Percentiles rank a stretch among this genome's conserved stretches.
These are phyloP conservation scores for Vickermania spadyakhi DNA, from an alignment of 208 protist genomes.

Conservation along the genomic window DNA sequence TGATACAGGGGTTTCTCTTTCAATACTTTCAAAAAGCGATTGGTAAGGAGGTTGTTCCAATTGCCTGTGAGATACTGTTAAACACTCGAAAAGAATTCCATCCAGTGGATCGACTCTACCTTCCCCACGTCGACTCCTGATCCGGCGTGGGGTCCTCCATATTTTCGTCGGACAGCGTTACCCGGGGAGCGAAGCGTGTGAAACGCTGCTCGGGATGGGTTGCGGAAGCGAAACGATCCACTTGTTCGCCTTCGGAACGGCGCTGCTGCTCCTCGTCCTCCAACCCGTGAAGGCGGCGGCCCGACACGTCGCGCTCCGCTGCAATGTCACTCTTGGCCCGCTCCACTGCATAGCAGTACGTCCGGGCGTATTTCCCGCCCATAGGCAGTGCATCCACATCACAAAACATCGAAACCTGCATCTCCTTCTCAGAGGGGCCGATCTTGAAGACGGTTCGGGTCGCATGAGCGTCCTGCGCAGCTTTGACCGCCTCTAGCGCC, in stretches of 20 bases:
- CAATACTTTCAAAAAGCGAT: no score
- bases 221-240: conserved; percentile 76
- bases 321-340: conserved; percentile 65
- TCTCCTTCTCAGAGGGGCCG: conserved; percentile 46
- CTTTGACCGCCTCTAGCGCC: conserved; percentile 37
- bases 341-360: conserved; percentile 68
- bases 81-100: no score
- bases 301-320: conserved; percentile 24
- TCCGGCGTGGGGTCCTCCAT: conserved; percentile 59
- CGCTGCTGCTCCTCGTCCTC: conserved; percentile 37
- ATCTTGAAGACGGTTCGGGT: conserved; percentile 55
- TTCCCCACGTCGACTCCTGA: conserved; percentile 50
- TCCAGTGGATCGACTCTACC: no score
- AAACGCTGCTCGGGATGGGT: conserved; percentile 81
- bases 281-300: conserved; percentile 16
- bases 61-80: no score
- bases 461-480: conserved; percentile 59
- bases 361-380: conserved; percentile 80
- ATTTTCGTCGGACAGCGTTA: conserved; percentile 22
- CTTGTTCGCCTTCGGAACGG: conserved; percentile 29
- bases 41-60: no score
- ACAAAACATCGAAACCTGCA: conserved; percentile 63
- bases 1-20: no score
- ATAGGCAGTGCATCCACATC: conserved; percentile 49
- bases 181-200: conserved; percentile 44